Conservation (phyloP, 2,329 filamentous ascomycete genomes). For the Emergomyces orientalis region DNA sequence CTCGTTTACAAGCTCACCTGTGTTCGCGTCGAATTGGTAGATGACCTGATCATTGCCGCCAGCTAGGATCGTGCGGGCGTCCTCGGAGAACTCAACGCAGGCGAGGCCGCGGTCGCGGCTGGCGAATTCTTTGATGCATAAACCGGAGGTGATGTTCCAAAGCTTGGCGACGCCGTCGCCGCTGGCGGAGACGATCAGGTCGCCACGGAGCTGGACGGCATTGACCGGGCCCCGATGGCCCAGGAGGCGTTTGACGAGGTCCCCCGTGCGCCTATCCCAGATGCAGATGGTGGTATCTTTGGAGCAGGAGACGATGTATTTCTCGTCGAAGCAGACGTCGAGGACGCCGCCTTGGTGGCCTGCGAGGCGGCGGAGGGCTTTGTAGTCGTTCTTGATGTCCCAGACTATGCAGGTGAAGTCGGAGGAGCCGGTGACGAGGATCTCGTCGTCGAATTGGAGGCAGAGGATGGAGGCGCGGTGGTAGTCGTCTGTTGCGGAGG, state of each 20-base stretch:
- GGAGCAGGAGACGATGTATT: slow-evolving; percentile 91
- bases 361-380: slow-evolving; percentile 65
- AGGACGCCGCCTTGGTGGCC: slow-evolving; percentile 82
- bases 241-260: slow-evolving; percentile 64
- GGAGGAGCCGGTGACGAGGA: slow-evolving; percentile 90
- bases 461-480: slow-evolving; percentile 92
- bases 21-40: slow-evolving; percentile 90
- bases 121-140: slow-evolving; percentile 79
- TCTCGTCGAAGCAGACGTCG: slow-evolving; percentile 85
- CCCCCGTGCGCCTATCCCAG: slow-evolving; percentile 77
- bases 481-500: slow-evolving; percentile 43
- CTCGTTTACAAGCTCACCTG: slow-evolving; percentile 70
- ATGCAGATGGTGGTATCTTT: slow-evolving; percentile 92
- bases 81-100: slow-evolving; percentile 91
- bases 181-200: slow-evolving; percentile 84
- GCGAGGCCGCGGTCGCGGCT: slow-evolving; percentile 89
- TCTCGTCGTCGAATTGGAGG: slow-evolving; percentile 84
- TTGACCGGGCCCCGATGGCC: slow-evolving; percentile 92
- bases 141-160: slow-evolving; percentile 86
- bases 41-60: slow-evolving; percentile 94
- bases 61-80: slow-evolving; percentile 85
- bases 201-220: slow-evolving; percentile 86
- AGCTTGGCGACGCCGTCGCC: slow-evolving; percentile 89
- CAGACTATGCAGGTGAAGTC: slow-evolving; percentile 88
- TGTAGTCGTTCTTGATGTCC: slow-evolving; percentile 68